A percentile compares a stretch with the other conserved stretches of the same genome.
Conservation (phyloP, 176 grass and related monocot genomes). For the Rhynchospora pubera region DNA sequence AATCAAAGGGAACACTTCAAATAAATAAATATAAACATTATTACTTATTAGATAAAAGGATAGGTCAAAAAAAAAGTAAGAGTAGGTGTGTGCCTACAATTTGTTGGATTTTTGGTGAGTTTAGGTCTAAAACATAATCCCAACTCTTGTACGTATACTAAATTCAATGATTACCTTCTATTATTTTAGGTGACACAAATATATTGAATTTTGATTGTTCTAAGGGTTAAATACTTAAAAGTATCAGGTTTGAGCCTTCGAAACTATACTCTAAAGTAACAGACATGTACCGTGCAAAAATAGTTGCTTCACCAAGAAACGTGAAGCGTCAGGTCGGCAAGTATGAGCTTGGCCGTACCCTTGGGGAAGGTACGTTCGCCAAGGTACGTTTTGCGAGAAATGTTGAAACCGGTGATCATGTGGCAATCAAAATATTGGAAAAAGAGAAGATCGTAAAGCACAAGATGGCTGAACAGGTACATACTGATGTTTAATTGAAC, state of each 20-base stretch:
- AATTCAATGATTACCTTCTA: not conserved
- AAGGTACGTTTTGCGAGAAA: conserved; percentile 93
- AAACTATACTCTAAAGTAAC: not conserved
- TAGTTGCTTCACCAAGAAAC: conserved; percentile 56
- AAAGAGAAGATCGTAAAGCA: conserved; percentile 93
- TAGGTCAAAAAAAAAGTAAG: not conserved
- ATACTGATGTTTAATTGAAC: conserved; percentile 20
- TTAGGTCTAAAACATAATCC: not conserved
- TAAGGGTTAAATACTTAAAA: conserved; percentile 9
- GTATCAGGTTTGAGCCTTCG: conserved; percentile 16
- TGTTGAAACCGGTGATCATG: conserved; percentile 57
- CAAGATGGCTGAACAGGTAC: conserved; percentile 90
- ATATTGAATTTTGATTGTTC: conserved; percentile 3
- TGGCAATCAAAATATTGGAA: conserved; percentile 97
- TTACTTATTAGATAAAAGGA: not conserved
- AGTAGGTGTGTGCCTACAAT: not conserved
- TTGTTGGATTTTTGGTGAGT: not conserved
- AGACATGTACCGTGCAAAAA: conserved; percentile 64
- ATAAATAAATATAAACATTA: not conserved
- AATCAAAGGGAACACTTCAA: not conserved
- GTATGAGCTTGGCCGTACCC: conserved; percentile 86
- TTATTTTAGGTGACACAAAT: not conserved
- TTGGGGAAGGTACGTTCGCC: conserved; percentile 90
- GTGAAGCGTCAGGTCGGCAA: conserved; percentile 89
- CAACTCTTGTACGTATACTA: not conserved